These are phyloP conservation scores for Pleurotus ostreatus DNA, from an alignment of 768 basidiomycete genomes.

Conservation along the genomic window DNA sequence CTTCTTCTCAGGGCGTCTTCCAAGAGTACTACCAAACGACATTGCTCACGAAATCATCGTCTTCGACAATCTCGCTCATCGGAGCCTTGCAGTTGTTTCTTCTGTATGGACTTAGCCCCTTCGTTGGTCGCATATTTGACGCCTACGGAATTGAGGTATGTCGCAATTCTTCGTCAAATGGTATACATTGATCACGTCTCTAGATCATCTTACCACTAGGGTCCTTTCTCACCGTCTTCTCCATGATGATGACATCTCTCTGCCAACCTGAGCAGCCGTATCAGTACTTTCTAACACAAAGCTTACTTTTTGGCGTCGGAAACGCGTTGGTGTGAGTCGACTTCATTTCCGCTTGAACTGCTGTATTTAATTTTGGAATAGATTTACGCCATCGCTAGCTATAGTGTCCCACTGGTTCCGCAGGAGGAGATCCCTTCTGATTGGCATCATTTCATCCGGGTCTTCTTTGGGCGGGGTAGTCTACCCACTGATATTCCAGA, in stretches of 20 bases:
- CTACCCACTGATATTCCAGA: slow-evolving; percentile 38
- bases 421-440: slow-evolving; percentile 35
- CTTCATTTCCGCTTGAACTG: not conserved
- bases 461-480: slow-evolving; percentile 32
- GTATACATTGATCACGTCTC: not conserved
- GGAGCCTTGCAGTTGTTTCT: slow-evolving; percentile 22
- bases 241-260: slow-evolving; percentile 10
- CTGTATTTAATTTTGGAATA: not conserved
- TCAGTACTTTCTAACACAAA: slow-evolving; percentile 10
- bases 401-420: slow-evolving; percentile 43
- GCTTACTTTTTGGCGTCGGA: slow-evolving; percentile 11
- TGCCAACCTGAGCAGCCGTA: slow-evolving; percentile 10
- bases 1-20: slow-evolving; percentile 19
- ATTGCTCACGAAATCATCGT: slow-evolving; percentile 16
- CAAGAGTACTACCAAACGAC: slow-evolving; percentile 21
- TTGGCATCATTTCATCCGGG: slow-evolving; percentile 44
- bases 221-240: slow-evolving; percentile 7
- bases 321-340: slow-evolving; percentile 7
- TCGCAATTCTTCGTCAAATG: not conserved
- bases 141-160: slow-evolving; percentile 20
- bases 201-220: slow-evolving; percentile 9
- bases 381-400: slow-evolving; percentile 19
- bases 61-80: slow-evolving; percentile 22
- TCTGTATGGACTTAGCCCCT: slow-evolving; percentile 18
- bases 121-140: slow-evolving; percentile 21